A percentile compares a stretch with the other conserved stretches of the same genome.
These are phyloP conservation scores for Usnea hakonensis DNA, from an alignment of 495 filamentous ascomycete genomes.

Conservation along the genomic window DNA sequence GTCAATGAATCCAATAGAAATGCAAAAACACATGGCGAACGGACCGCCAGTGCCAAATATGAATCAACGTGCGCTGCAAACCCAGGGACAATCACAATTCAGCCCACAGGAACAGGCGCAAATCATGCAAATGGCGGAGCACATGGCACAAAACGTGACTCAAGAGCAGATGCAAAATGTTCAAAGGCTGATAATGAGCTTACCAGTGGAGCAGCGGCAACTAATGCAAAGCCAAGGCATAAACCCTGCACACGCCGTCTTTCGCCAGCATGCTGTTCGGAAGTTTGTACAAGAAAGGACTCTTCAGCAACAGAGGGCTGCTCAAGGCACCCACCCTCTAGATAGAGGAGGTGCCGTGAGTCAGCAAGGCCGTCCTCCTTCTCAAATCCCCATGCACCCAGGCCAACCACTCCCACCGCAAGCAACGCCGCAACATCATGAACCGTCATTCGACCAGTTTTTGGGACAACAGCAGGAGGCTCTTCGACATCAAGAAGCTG, in stretches of 20 bases:
- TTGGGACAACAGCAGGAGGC: slow-evolving; percentile 57
- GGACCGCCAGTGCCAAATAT: slow-evolving; percentile 18
- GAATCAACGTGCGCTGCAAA: slow-evolving; percentile 8
- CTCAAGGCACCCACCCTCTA: not conserved
- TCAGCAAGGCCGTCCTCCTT: slow-evolving; percentile 13
- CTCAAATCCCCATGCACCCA: slow-evolving; percentile 13
- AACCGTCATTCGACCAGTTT: slow-evolving; percentile 48
- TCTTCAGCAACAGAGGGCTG: slow-evolving; percentile 16
- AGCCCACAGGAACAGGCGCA: slow-evolving; percentile 37
- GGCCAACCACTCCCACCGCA: slow-evolving; percentile 10
- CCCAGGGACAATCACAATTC: slow-evolving; percentile 17
- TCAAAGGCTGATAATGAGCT: slow-evolving; percentile 28
- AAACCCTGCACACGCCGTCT: slow-evolving; percentile 5
- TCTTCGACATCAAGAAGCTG: slow-evolving; percentile 54
- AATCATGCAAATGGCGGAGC: slow-evolving; percentile 30
- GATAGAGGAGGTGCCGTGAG: not conserved
- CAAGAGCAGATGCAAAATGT: slow-evolving; percentile 21
- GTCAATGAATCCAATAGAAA: slow-evolving; percentile 9
- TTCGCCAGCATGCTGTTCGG: slow-evolving; percentile 1
- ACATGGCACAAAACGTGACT: slow-evolving; percentile 1
- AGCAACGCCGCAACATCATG: slow-evolving; percentile 32
- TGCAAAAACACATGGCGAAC: slow-evolving; percentile 16
- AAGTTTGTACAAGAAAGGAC: slow-evolving; percentile 1
- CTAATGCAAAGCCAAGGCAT: slow-evolving; percentile 16
- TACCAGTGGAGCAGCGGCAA: slow-evolving; percentile 40